phyloP scores from a whole-genome alignment of 2,329 filamentous ascomycete species.

The Fusarium annulatum region DNA sequence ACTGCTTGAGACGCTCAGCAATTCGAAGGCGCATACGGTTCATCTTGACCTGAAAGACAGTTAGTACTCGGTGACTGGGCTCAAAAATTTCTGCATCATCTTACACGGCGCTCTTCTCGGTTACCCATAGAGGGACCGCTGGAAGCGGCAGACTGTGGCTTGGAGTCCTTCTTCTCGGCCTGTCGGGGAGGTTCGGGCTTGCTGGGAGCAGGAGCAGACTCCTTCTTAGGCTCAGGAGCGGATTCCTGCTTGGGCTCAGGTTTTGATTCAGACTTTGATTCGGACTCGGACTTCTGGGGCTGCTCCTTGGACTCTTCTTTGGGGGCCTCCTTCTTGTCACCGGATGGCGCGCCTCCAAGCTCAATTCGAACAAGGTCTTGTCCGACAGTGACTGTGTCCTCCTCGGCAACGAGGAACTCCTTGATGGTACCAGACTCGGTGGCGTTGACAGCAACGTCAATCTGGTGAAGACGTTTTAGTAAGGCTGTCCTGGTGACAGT shows the following conservation, averaged over 20 bases:
- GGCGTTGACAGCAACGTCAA: slow-evolving; percentile 96
- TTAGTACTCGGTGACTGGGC: slow-evolving; percentile 5
- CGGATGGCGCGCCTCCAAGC: slow-evolving; percentile 68
- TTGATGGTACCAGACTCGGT: slow-evolving; percentile 91
- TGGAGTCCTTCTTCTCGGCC: slow-evolving; percentile 45
- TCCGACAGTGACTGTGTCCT: slow-evolving; percentile 94
- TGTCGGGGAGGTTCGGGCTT: slow-evolving; percentile 41
- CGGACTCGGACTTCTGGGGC: slow-evolving; percentile 50
- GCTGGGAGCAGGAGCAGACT: slow-evolving; percentile 41
- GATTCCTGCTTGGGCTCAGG: slow-evolving; percentile 48
- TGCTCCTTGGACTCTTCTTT: slow-evolving; percentile 49
- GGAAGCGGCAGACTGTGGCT: slow-evolving; percentile 33
- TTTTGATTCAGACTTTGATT: slow-evolving; percentile 52
- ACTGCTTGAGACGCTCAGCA: slow-evolving; percentile 97
- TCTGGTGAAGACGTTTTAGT: slow-evolving; percentile 62
- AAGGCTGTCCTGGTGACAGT: not conserved
- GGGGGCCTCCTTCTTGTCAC: slow-evolving; percentile 52
- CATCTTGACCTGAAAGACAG: slow-evolving; percentile 85
- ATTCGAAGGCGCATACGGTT: slow-evolving; percentile 99
- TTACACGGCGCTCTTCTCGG: slow-evolving; percentile 88
- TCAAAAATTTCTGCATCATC: slow-evolving; percentile 44
- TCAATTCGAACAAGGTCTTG: slow-evolving; percentile 92
- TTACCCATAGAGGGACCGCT: slow-evolving; percentile 65
- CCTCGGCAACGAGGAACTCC: slow-evolving; percentile 90
- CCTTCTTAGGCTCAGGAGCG: slow-evolving; percentile 50